phyloP scores from a whole-genome alignment of 768 basidiomycete genomes.

The Trametes cingulata region DNA sequence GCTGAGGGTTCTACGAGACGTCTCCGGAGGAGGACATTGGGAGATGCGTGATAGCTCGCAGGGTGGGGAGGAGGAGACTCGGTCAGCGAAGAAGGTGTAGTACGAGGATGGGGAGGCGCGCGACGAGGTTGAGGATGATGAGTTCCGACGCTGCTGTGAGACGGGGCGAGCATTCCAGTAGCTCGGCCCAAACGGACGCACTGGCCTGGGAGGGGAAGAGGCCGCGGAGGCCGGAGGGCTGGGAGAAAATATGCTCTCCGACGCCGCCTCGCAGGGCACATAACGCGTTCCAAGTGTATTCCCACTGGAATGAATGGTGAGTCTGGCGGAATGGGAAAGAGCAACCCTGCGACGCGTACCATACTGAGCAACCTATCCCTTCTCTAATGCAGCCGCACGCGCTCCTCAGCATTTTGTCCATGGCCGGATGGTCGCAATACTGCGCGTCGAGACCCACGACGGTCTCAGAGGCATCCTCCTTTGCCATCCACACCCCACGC shows the following conservation, averaged over 20 bases:
- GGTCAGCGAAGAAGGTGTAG: conserved; percentile 41
- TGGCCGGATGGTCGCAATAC: conserved; percentile 56
- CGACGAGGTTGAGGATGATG: conserved; percentile 4
- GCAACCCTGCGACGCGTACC: conserved; percentile 37
- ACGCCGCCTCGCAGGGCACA: conserved; percentile 58
- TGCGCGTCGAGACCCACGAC: conserved; percentile 57
- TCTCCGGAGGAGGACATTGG: conserved; percentile 11
- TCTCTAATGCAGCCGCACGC: conserved; percentile 68
- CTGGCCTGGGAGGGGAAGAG: conserved; percentile 26
- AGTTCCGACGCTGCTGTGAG: conserved; percentile 13
- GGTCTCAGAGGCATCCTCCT: conserved; percentile 49
- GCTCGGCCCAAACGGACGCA: conserved; percentile 28
- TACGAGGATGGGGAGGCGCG: conserved; percentile 24
- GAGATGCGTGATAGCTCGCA: conserved; percentile 39
- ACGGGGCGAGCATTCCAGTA: conserved; percentile 29
- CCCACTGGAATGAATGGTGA: conserved; percentile 43
- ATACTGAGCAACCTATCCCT: conserved; percentile 65
- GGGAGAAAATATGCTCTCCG: conserved; percentile 48
- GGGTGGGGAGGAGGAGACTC: conserved; percentile 36
- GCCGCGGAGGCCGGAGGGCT: conserved; percentile 36
- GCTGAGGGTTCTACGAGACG: conserved; percentile 3
- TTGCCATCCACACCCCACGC: conserved; percentile 60
- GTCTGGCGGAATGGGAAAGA: neutral
- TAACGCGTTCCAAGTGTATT: conserved; percentile 66
- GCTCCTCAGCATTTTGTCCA: conserved; percentile 52